Conservation (phyloP, 306 rosid species). For the Prosopis cineraria region DNA sequence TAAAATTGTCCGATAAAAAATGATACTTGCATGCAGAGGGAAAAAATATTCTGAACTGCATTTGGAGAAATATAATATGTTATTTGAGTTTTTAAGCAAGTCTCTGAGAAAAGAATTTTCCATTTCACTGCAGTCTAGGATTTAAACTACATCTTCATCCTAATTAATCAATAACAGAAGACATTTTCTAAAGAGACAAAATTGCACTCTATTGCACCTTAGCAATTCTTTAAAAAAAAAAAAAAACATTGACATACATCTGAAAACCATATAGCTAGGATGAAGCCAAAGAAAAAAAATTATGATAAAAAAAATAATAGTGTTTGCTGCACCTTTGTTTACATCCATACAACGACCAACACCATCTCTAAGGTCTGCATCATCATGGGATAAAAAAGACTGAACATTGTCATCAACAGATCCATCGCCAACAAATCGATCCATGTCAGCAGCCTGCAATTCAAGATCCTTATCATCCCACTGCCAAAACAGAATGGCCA, state of each 20-base stretch:
- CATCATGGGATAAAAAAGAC: conserved; percentile 98
- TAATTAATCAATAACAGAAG: conserved; percentile 15
- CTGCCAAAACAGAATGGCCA: conserved; percentile 92
- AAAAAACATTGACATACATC: conserved; percentile 24
- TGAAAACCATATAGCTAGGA: conserved; percentile 34
- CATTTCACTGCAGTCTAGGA: background rate
- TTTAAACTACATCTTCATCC: conserved; percentile 9
- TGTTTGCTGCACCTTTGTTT: conserved; percentile 88
- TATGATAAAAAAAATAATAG: conserved; percentile 24
- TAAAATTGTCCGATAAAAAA: background rate
- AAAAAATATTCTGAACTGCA: conserved; percentile 13
- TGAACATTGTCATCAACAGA: conserved; percentile 93
- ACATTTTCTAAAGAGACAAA: background rate
- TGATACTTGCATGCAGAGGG: conserved; percentile 2
- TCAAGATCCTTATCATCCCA: conserved; percentile 99
- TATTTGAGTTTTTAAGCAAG: background rate
- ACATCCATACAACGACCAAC: conserved; percentile 96
- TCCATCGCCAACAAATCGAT: conserved; percentile 92
- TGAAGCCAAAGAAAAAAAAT: conserved; percentile 31
- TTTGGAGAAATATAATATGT: conserved; percentile 13
- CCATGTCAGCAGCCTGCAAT: conserved; percentile 99
- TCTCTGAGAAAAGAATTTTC: background rate
- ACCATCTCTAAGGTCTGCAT: conserved; percentile 86
- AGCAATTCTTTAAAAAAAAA: conserved; percentile 31
- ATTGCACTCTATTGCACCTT: conserved; percentile 1